Percentiles rank a stretch among this genome's conserved stretches.
Evolutionary conservation across 192 early-diverging fungal species (phyloP).

Genomic region (Funneliformis geosporum): DNA sequence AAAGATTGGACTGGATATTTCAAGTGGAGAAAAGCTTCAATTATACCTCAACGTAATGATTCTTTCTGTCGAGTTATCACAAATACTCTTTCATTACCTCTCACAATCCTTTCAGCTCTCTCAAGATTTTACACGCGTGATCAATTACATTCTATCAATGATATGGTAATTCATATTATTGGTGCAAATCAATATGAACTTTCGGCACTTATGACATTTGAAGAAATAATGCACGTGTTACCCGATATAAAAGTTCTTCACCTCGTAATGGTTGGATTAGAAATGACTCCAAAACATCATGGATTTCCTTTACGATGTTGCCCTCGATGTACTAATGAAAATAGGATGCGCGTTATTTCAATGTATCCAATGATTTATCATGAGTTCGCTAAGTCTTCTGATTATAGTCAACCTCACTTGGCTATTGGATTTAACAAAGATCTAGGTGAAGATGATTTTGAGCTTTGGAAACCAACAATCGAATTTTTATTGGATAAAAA

Average conservation of each 20-base stretch:
- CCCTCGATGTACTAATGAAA: conserved; percentile 19
- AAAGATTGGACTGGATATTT: conserved; percentile 30
- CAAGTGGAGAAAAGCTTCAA: conserved; percentile 22
- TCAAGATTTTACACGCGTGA: conserved; percentile 15
- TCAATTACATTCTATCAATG: conserved; percentile 16
- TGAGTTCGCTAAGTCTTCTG: conserved; percentile 9
- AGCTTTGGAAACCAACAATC: conserved; percentile 22
- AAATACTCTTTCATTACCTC: conserved; percentile 17
- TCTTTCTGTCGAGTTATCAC: neutral
- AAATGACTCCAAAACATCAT: neutral
- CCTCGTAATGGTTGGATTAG: conserved; percentile 16
- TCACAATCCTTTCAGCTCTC: conserved; percentile 25
- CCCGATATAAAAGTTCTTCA: conserved; percentile 14
- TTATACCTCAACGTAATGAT: neutral
- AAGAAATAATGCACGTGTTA: conserved; percentile 30
- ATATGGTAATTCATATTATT: conserved; percentile 22
- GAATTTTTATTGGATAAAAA: conserved; percentile 24
- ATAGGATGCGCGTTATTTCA: conserved; percentile 11
- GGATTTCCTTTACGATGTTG: conserved; percentile 18
- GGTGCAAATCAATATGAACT: conserved; percentile 26
- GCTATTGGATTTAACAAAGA: conserved; percentile 24
- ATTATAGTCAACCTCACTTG: conserved; percentile 18
- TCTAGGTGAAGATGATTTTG: conserved; percentile 23
- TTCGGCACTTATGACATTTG: conserved; percentile 11
- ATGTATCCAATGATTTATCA: conserved; percentile 13